Evolutionary conservation across 2,329 filamentous ascomycete species (phyloP).

Genomic region (Penicillium palitans): DNA sequence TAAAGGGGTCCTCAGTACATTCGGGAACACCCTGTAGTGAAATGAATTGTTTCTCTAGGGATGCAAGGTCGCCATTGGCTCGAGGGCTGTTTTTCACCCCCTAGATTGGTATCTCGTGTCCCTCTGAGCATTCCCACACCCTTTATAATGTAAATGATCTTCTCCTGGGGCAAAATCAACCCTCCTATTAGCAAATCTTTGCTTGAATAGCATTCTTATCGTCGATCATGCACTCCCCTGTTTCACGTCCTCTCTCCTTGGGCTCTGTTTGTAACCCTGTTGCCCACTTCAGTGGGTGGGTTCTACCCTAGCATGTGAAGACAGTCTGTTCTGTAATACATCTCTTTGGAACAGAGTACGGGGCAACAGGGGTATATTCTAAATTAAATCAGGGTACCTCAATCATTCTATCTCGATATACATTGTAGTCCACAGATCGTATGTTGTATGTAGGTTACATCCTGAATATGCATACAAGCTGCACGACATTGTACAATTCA

Average conservation of each 20-base stretch:
- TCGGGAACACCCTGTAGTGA: not conserved
- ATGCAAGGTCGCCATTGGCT: conserved; percentile 8
- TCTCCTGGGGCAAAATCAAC: conserved; percentile 1
- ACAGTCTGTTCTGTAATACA: not conserved
- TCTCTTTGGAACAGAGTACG: no score
- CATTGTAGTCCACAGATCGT: not conserved
- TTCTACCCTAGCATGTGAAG: not conserved
- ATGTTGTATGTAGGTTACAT: not conserved
- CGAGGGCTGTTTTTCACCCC: conserved; percentile 19
- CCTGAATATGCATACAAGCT: not conserved
- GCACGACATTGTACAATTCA: not conserved
- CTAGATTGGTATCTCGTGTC: conserved; percentile 18
- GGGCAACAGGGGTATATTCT: not conserved
- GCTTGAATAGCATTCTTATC: conserved; percentile 7
- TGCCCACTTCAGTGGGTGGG: not conserved
- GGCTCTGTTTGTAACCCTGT: conserved; percentile 10
- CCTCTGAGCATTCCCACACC: conserved; percentile 14
- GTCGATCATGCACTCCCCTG: conserved; percentile 5
- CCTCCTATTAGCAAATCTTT: conserved; percentile 12
- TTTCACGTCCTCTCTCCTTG: not conserved
- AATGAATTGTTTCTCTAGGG: not conserved
- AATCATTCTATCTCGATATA: not conserved
- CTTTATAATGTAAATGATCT: conserved; percentile 10
- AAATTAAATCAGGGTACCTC: not conserved
- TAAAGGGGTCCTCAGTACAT: not conserved